Evolutionary conservation across 495 filamentous ascomycete genomes (phyloP), one percentile per base, ranked within the genome.

Genomic region (Trichoderma reesei): DNA sequence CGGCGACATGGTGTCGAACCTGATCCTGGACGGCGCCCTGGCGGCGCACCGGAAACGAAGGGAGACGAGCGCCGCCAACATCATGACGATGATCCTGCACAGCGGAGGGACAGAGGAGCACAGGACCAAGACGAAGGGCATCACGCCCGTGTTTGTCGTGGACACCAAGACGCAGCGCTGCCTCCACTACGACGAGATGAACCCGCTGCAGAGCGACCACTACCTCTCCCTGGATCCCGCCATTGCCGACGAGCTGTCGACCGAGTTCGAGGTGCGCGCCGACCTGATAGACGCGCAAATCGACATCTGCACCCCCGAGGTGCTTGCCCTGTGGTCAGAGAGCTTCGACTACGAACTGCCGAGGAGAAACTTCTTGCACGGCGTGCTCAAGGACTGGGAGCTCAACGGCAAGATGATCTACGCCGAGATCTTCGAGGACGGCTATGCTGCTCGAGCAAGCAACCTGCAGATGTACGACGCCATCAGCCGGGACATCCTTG

Each of bases 301-400:
- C 72, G 94, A 99, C 71, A 98, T 99, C 66, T 99, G 95, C 74
- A 96, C 95, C 0, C 91, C 92, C 0, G 94, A 98, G 68, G 91
- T 96, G 20, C 80, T 98, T 54, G 91, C 92, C 37, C 76, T 96
- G 65, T 99, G 94, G 90, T 92, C 91, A 7, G 94, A 99, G 71
- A 95, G 91, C 71, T 99, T 99, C 73, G 94, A 99, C 75, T 97
- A 94, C 75, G 88, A 96, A 70, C 79, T 89, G 4, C 89, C 94
- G 8, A 85, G 94, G 63, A 87, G 86, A 67, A 90, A 96, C 69
- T 98, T 96, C 69, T 73, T 99, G 34, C 87, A 90, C 67, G 91
- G 91, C 65, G 90, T 98, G 16, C 79, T 99, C 31, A 97, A 96
- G 74, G 94, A 99, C 70, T 95, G 89, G 73, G 94, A 99, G 73